Base-by-base conservation (phyloP, 106 monocot genomes). In the Narthecium ossifragum region DNA sequence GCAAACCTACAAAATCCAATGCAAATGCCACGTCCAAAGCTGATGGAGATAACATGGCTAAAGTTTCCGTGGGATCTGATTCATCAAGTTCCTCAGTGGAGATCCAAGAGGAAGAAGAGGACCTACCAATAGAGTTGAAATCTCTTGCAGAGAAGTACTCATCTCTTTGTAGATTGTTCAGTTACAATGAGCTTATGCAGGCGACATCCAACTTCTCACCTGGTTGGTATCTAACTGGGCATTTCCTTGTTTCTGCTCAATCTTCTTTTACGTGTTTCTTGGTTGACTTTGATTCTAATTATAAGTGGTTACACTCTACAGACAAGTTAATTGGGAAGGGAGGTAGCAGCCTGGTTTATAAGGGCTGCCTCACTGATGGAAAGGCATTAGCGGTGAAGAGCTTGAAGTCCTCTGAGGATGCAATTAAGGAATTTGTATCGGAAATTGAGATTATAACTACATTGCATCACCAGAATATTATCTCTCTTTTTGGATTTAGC, bases 371-470 rank as follows among this genome's bases (percentile, higher is more conserved):
- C 25, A 33, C 61, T 13, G 69, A 75, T 57, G 74, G 71, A 29
- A 76, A 61, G 49, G 80, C 83, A 51, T 20, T 86, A 25, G 92
- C 92, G 26, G 83, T 92, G 58, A 92, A 92, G 46, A 69, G 62
- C 38, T 33, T 92, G 55, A 77, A 82, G 51, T 46, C 45, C 15
- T 69, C 80, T 6, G 77, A 83, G 15, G 72, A 80, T 43, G 73
- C 76, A n/a, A 14, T 77, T 54, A 60, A 78, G 17, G 86, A 80
- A 37, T 84, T 92, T 52, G 53, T 68, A 28, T 57, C 69, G 5
- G 92, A 86, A 52, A 74, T 92, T 40, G 92, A 86, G 59, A 83
- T 92, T 32, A 69, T 86, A 43, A 80, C 78, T 11, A 45, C 61
- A 14, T 48, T 92, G 78, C 46, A 80, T 49, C 76, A 92, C 28